A percentile compares a stretch with the other conserved stretches of the same genome.
Conservation (phyloP, 768 basidiomycete genomes). For the Dioszegia aurantiaca region DNA sequence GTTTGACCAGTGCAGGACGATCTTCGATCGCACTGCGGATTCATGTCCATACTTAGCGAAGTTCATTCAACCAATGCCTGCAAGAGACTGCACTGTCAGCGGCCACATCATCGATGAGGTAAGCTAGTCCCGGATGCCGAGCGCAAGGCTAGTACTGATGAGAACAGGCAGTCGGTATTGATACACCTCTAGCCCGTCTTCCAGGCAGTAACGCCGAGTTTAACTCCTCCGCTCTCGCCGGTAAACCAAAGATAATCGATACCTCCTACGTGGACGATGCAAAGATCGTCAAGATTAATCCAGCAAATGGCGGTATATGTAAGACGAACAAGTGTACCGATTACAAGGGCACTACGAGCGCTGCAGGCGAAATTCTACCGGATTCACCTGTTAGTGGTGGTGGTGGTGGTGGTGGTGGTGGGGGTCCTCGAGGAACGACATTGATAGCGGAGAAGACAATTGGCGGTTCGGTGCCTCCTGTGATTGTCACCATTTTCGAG, state of each 20-base stretch:
- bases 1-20: slow-evolving; percentile 23
- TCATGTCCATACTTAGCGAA: slow-evolving; percentile 16
- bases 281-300: slow-evolving; percentile 19
- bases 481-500: slow-evolving; percentile 1
- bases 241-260: slow-evolving; percentile 15
- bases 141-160: neutral
- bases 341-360: neutral
- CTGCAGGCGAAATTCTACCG: neutral
- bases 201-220: slow-evolving; percentile 32
- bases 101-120: slow-evolving; percentile 33
- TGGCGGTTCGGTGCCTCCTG: neutral
- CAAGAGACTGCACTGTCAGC: slow-evolving; percentile 13
- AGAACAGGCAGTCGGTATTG: slow-evolving; percentile 12
- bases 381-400: neutral
- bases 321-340: slow-evolving; percentile 5
- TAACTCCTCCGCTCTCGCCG: slow-evolving; percentile 28
- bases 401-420: neutral
- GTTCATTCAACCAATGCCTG: neutral
- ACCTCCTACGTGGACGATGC: slow-evolving; percentile 18
- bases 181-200: slow-evolving; percentile 8
- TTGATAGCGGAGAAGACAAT: too few species aligned
- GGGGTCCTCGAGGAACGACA: neutral
- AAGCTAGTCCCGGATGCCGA: neutral
- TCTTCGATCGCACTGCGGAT: slow-evolving; percentile 10
- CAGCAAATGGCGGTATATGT: slow-evolving; percentile 18